Percentiles rank a stretch among this genome's conserved stretches.
Conservation (phyloP, 257 asterid genomes). For the Rubia yunnanensis region DNA sequence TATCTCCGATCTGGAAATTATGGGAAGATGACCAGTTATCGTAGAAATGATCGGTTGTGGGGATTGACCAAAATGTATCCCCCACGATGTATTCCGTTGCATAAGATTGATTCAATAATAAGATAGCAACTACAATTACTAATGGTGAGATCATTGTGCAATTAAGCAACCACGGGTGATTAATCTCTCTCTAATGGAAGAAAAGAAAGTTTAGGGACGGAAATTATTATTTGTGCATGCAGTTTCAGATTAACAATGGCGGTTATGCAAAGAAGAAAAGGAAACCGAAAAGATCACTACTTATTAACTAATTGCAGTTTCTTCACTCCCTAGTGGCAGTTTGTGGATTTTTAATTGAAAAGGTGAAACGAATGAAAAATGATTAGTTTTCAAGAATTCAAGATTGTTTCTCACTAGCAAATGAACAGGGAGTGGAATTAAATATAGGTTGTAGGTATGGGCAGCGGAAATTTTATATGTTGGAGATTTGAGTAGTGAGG, state of each 20-base stretch:
- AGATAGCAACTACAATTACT: neutral
- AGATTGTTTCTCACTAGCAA: too few species aligned
- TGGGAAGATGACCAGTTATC: slow-evolving; percentile 55
- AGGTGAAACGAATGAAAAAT: too few species aligned
- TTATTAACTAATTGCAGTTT: too few species aligned
- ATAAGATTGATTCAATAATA: slow-evolving; percentile 3
- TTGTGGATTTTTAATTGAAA: too few species aligned
- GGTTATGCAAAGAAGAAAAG: neutral
- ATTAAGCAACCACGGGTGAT: neutral
- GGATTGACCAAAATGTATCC: slow-evolving; percentile 64
- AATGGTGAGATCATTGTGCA: neutral
- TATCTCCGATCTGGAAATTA: slow-evolving; percentile 42
- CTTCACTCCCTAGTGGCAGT: too few species aligned
- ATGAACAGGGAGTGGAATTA: too few species aligned
- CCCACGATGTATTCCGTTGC: slow-evolving; percentile 39
- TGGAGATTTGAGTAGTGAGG: too few species aligned
- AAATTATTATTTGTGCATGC: too few species aligned
- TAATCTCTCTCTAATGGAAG: neutral
- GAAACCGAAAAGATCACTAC: neutral
- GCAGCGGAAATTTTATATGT: too few species aligned
- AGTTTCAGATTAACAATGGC: neutral
- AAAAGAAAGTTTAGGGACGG: too few species aligned
- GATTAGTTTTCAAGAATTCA: too few species aligned
- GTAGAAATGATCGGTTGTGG: slow-evolving; percentile 44
- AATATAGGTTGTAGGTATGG: too few species aligned